These are phyloP conservation scores for Collybia mongolica DNA, from an alignment of 768 basidiomycete genomes.

Conservation along the genomic window DNA sequence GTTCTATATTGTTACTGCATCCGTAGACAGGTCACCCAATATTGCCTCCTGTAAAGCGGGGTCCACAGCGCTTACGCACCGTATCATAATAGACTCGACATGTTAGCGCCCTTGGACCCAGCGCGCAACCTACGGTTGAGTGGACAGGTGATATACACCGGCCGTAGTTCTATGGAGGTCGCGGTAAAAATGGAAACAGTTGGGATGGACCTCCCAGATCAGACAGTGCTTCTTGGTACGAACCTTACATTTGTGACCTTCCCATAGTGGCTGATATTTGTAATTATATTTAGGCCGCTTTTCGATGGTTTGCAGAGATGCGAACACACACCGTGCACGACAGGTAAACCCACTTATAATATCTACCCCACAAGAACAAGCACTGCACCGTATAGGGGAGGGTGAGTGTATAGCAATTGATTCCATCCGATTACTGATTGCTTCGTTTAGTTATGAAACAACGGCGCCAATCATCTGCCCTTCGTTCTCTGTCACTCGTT, in stretches of 20 bases:
- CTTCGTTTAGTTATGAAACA: constrained; percentile 53
- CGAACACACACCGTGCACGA: constrained; percentile 59
- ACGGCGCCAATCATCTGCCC: constrained; percentile 49
- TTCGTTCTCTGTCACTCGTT: constrained; percentile 64
- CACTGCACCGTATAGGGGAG: constrained; percentile 65
- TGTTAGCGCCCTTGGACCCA: constrained; percentile 58
- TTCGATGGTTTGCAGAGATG: constrained; percentile 84
- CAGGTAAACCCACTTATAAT: constrained; percentile 63
- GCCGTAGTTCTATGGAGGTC: constrained; percentile 80
- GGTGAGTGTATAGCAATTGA: constrained; percentile 34
- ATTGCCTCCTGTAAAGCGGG: no score
- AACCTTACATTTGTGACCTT: neutral
- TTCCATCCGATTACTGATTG: neutral
- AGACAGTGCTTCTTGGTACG: constrained; percentile 67
- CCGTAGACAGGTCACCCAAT: constrained; percentile 61
- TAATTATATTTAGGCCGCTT: constrained; percentile 63
- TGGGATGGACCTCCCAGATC: constrained; percentile 41
- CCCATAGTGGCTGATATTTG: neutral
- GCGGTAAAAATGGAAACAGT: constrained; percentile 80
- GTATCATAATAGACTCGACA: constrained; percentile 49
- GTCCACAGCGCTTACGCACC: no score
- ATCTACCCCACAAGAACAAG: constrained; percentile 59
- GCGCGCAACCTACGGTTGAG: constrained; percentile 69
- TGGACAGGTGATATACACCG: constrained; percentile 81
- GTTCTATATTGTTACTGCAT: constrained; percentile 83